Base-by-base conservation (phyloP, 768 basidiomycete genomes). In the Leccinum aurantiacum region DNA sequence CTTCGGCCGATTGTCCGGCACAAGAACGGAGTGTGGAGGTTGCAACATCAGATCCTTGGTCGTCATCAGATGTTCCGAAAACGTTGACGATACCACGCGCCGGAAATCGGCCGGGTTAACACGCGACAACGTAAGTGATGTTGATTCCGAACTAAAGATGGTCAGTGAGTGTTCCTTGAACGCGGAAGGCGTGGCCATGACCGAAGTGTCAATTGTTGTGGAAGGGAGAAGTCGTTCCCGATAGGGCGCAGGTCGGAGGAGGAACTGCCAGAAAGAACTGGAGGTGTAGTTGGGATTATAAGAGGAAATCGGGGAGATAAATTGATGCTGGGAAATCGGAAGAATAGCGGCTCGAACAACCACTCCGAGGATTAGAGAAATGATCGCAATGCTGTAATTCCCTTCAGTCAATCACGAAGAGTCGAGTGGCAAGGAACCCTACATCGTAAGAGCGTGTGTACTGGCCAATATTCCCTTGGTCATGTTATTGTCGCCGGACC, bases 401-500 rank as follows among this genome's bases (percentile, higher is more conserved):
- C 27, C 29, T 55, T 69, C 24, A 67, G 67, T 54, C 13, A 57
- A 29, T 46, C 17, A 41, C 57, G 35, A 48, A 62, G 3, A 60
- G 64, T 44, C 63, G 51, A 25, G 19, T 56, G 49, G 56, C 29
- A 58, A 68, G 9, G 46, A 56, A 56, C 46, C 86, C n/a, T 77
- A 90, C 89, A 91, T 75, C 22, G 87, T 88, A 52, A 87, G 77
- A 37, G 87, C 79, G 66, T 86, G 83, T 51, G 80, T 76, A 25
- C 85, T 78, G 53, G 76, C 77, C n/a, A 81, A 74, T 27, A 78
- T 60, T 50, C 74, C 69, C 69, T 75, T 81, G 54, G 68, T 37
- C 35, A 62, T 46, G 17, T 68, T 66, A 29, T 74, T 76, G 63
- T 79, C 69, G 44, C 69, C 64, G 0, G 74, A 71, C 57, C 80